phyloP scores from a whole-genome alignment of 2,329 filamentous ascomycete genomes.

The Cytospora piceae region DNA sequence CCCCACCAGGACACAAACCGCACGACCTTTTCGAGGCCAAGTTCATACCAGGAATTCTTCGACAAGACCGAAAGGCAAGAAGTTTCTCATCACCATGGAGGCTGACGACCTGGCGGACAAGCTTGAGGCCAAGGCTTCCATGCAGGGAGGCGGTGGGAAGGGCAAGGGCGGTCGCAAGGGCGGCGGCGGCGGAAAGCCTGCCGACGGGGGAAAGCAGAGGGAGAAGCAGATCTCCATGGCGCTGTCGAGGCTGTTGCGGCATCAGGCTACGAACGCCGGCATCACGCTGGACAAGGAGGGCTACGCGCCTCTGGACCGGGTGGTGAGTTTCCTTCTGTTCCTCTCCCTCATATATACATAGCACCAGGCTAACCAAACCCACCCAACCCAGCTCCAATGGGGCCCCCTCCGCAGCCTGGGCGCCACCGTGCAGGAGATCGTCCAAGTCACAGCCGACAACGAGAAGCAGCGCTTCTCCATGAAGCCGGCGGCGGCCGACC shows the following conservation, averaged over 20 bases:
- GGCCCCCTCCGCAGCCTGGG: constrained; percentile 67
- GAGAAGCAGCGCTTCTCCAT: constrained; percentile 92
- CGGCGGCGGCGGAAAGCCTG: constrained; percentile 39
- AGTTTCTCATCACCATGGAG: constrained; percentile 18
- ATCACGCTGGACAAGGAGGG: constrained; percentile 62
- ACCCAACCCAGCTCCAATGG: constrained; percentile 51
- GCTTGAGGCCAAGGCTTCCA: constrained; percentile 29
- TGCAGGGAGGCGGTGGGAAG: constrained; percentile 25
- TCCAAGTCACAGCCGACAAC: constrained; percentile 67
- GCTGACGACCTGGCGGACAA: constrained; percentile 28
- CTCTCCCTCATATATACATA: too few species aligned
- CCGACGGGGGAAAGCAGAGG: constrained; percentile 43
- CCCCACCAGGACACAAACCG: neutral
- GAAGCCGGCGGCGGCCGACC: constrained; percentile 55
- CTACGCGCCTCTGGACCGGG: constrained; percentile 59
- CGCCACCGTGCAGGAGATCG: constrained; percentile 75
- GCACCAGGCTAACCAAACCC: constrained; percentile 17
- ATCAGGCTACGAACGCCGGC: constrained; percentile 61
- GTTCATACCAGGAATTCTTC: neutral
- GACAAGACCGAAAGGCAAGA: neutral
- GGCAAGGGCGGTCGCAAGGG: constrained; percentile 35
- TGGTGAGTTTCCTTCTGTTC: constrained; percentile 51
- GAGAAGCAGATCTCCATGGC: constrained; percentile 57
- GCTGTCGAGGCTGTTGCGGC: constrained; percentile 57
- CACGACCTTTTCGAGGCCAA: neutral